A percentile compares a stretch with the other conserved stretches of the same genome.
Conservation (phyloP, 257 asterid species). For the Solanum sejunctum region DNA sequence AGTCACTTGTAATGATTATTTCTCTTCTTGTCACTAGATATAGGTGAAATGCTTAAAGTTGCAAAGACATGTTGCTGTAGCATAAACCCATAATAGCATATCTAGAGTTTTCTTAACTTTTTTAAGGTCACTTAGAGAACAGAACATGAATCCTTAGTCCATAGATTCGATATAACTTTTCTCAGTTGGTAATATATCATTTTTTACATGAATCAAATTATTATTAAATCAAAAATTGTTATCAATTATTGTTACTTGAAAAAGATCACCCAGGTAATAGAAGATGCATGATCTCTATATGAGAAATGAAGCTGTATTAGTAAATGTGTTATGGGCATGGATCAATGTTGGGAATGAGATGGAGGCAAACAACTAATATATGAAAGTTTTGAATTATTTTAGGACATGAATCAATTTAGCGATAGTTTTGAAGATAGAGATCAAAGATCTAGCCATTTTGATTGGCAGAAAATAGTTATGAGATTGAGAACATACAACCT, state of each 20-base stretch:
- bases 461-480: background rate
- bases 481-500: background rate
- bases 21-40: background rate
- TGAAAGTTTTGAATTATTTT: background rate
- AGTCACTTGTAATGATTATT: background rate
- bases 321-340: background rate
- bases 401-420: background rate
- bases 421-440: background rate
- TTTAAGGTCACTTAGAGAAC: background rate
- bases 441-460: background rate
- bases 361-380: background rate
- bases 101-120: background rate
- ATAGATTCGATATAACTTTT: background rate
- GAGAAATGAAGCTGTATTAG: background rate
- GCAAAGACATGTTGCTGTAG: background rate
- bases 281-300: background rate
- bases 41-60: background rate
- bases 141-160: background rate
- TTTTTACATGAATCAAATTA: background rate
- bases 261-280: background rate
- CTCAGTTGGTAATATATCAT: background rate
- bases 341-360: background rate
- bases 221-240: background rate
- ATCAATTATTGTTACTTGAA: background rate
- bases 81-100: background rate